Evolutionary conservation across 1,139 yeast species (phyloP), one percentile per base, ranked within the genome.

Genomic region (Nadsonia starkeyi-henricii): DNA sequence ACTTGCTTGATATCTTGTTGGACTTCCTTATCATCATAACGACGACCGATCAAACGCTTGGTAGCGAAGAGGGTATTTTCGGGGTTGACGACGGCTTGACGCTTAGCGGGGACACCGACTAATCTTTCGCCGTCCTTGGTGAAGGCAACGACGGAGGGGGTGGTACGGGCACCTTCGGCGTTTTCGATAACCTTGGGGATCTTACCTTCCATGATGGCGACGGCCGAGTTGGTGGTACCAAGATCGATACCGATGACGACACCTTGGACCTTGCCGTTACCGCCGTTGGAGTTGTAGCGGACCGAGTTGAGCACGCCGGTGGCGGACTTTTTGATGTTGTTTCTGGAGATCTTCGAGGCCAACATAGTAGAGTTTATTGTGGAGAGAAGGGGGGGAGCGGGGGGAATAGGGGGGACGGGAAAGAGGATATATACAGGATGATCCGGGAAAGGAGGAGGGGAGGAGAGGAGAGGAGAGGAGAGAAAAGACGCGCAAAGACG

Each of bases 211-310:
- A 91, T 89, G 57, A 91, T 74, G 54, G 98, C 98, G 57, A 91
- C 98, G 53, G 98, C 97, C 51, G 98, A 91, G 79, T 91, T 91
- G 71, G 97, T 91, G 70, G 97, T 91, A 74, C 98, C 98, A 69
- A 91, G 78, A 74, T 91, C 98, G 66, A 91, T 89, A 77, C 98
- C 98, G 64, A 91, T 89, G 53, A 91, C 97, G 62, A 89, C 77
- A 48, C 72, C 72, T 56, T 67, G 71, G 50, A 68, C 69, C 60
- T 68, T 68, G 48, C 58, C 58, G 50, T 59, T 58, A 44, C 68
- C 68, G 48, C 58, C 58, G 50, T 59, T 58, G 45, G 69, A 63
- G 61, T 66, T 66, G 61, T 61, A 63, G 46, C 70, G 65, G 45
- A 55, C 58, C 48, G 48, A 42, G 46, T 47, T 50, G 44, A 41